phyloP scores from a whole-genome alignment of 2,329 filamentous ascomycete genomes.

The Penicillium verrucosum region DNA sequence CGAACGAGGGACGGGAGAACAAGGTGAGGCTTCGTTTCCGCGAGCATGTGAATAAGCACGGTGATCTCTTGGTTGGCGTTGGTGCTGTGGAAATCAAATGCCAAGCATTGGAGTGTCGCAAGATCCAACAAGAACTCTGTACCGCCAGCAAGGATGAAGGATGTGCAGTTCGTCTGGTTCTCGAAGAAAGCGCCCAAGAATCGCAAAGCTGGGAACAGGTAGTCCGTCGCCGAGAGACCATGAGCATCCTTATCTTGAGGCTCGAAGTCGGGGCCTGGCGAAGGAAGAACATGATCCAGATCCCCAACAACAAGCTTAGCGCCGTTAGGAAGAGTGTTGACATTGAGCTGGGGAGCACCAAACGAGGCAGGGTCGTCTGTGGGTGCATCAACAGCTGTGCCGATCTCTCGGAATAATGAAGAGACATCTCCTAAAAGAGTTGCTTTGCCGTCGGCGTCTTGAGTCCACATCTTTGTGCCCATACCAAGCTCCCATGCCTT shows the following conservation, averaged over 20 bases:
- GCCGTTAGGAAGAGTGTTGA: slow-evolving; percentile 36
- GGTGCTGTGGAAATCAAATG: slow-evolving; percentile 67
- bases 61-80: slow-evolving; percentile 67
- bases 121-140: slow-evolving; percentile 82
- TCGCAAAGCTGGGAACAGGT: slow-evolving; percentile 70
- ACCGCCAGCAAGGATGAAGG: slow-evolving; percentile 75
- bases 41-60: slow-evolving; percentile 70
- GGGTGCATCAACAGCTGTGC: slow-evolving; percentile 26
- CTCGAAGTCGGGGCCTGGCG: slow-evolving; percentile 29
- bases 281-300: slow-evolving; percentile 27
- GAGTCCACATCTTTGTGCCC: slow-evolving; percentile 74
- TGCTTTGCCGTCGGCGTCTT: slow-evolving; percentile 56
- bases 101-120: slow-evolving; percentile 74
- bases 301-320: slow-evolving; percentile 34
- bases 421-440: slow-evolving; percentile 56
- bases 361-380: slow-evolving; percentile 23
- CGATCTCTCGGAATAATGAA: slow-evolving; percentile 36
- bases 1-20: slow-evolving; percentile 77
- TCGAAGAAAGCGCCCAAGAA: slow-evolving; percentile 77
- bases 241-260: slow-evolving; percentile 51
- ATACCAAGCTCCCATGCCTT: slow-evolving; percentile 67
- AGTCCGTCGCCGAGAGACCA: slow-evolving; percentile 60
- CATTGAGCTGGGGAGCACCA: slow-evolving; percentile 29
- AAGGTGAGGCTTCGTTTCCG: slow-evolving; percentile 76
- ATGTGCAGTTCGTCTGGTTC: slow-evolving; percentile 67